phyloP scores from a whole-genome alignment of 108 stramenopile species.

The Pseudonitzschia delicatissima region DNA sequence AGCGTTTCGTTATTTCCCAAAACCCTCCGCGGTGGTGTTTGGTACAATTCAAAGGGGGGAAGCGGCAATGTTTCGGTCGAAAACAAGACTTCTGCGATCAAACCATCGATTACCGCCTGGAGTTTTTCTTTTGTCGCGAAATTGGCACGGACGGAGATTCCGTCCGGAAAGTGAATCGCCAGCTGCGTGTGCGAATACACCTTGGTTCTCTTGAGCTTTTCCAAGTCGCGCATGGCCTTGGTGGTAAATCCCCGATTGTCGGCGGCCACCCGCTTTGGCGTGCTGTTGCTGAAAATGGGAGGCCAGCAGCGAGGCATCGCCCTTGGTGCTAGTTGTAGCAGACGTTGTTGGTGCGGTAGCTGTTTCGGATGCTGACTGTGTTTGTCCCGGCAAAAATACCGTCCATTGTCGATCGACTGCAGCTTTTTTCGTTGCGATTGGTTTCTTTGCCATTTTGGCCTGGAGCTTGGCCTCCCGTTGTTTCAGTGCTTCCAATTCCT shows the following conservation, averaged over 20 bases:
- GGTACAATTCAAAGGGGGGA: conserved; percentile 65
- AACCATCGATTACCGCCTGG: conserved; percentile 31
- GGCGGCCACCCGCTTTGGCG: conserved; percentile 8
- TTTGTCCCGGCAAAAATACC: conserved; percentile 41
- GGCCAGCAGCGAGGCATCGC: conserved; percentile 58
- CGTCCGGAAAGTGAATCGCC: conserved; percentile 66
- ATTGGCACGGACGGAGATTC: conserved; percentile 50
- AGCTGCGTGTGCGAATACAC: conserved; percentile 72
- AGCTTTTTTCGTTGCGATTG: neutral
- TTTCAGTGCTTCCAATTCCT: conserved; percentile 25
- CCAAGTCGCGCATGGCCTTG: conserved; percentile 84
- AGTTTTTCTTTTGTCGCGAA: conserved; percentile 61
- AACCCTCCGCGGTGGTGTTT: conserved; percentile 69
- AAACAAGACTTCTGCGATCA: conserved; percentile 23
- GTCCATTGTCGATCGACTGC: conserved; percentile 41
- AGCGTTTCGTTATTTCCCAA: conserved; percentile 47
- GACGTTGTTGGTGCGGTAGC: conserved; percentile 22
- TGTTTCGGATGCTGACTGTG: neutral
- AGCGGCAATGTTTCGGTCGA: neutral
- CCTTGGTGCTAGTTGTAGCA: neutral
- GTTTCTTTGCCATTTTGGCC: neutral
- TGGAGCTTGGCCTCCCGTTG: conserved; percentile 13
- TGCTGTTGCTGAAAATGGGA: conserved; percentile 48
- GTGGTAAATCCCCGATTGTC: conserved; percentile 76
- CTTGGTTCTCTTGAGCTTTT: conserved; percentile 67